These are phyloP conservation scores for Voacanga thouarsii DNA, from an alignment of 257 asterid species.

Conservation along the genomic window DNA sequence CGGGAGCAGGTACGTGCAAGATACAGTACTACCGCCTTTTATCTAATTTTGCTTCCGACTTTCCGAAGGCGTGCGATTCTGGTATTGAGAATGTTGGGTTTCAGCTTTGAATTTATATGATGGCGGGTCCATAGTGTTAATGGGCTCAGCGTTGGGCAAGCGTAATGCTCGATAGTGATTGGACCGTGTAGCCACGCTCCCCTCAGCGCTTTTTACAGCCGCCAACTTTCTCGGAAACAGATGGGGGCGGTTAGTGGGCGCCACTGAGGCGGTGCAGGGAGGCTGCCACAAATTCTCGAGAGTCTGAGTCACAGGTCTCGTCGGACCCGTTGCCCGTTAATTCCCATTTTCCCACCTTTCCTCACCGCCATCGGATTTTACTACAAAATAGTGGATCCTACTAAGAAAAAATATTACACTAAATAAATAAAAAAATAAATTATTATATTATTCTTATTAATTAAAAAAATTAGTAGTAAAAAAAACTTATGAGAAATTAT, in stretches of 20 bases:
- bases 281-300: conserved; percentile 8
- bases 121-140: background rate
- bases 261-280: conserved; percentile 28
- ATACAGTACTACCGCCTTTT: background rate
- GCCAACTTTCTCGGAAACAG: conserved; percentile 10
- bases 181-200: conserved; percentile 19
- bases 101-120: background rate
- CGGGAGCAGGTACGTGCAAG: background rate
- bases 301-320: background rate
- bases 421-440: too few species aligned
- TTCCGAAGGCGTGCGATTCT: background rate
- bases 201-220: conserved; percentile 2
- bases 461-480: too few species aligned
- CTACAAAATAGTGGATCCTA: too few species aligned
- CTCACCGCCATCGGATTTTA: background rate
- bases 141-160: background rate
- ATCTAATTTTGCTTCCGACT: background rate
- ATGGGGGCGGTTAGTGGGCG: conserved; percentile 30
- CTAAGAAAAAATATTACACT: too few species aligned
- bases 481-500: too few species aligned
- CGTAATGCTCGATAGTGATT: background rate
- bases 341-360: background rate
- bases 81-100: background rate
- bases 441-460: too few species aligned
- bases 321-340: background rate